Evolutionary conservation across 352 stramenopile species (phyloP).

Genomic region (Phytophthora hibernalis): DNA sequence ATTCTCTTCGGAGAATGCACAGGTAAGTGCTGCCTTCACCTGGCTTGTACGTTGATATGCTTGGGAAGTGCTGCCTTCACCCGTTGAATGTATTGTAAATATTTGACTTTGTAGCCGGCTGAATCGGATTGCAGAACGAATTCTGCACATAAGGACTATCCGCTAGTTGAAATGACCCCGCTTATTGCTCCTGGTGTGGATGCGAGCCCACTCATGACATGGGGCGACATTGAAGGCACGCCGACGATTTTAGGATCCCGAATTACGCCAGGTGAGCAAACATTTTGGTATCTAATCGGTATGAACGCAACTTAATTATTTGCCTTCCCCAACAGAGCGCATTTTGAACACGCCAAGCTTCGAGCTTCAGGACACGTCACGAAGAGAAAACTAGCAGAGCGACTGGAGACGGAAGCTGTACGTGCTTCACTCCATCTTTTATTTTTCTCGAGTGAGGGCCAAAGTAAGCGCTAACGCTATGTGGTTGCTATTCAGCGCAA

Average conservation of each 20-base stretch:
- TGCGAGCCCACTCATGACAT: conserved; percentile 85
- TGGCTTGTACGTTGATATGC: neutral
- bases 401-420: conserved; percentile 68
- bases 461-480: neutral
- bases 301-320: conserved; percentile 1
- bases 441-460: too few relatives aligned
- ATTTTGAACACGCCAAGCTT: conserved; percentile 61
- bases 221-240: conserved; percentile 86
- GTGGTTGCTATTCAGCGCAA: conserved; percentile 22
- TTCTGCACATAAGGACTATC: conserved; percentile 35
- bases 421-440: conserved; percentile 9
- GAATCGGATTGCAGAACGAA: conserved; percentile 1
- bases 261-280: conserved; percentile 47
- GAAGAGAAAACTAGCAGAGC: conserved; percentile 71
- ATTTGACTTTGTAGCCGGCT: conserved; percentile 6
- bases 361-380: conserved; percentile 67
- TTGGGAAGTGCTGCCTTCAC: neutral
- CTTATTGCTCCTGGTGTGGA: conserved; percentile 74
- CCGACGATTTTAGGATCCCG: conserved; percentile 60
- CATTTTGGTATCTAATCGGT: neutral
- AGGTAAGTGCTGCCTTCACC: conserved; percentile 27
- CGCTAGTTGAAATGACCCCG: conserved; percentile 84
- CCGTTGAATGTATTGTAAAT: neutral
- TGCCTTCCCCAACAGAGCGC: conserved; percentile 35
- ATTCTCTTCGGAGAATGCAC: conserved; percentile 43